Evolutionary conservation across 257 asterid genomes (phyloP).

Genomic region (Salvia hispanica): DNA sequence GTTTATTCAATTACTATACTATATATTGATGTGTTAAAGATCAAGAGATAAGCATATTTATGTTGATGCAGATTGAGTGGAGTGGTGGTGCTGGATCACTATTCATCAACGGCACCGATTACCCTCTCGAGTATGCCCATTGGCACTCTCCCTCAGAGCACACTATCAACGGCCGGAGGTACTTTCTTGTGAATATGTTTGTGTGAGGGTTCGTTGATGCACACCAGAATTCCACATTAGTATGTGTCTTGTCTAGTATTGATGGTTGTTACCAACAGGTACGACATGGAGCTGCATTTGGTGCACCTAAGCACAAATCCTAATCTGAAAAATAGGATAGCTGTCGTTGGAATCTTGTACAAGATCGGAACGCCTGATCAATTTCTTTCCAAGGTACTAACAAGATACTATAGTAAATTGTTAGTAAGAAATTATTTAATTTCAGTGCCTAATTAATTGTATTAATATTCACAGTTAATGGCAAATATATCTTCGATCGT

Average conservation of each 20-base stretch:
- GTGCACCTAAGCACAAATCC: slow-evolving; percentile 54
- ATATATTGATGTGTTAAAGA: not conserved
- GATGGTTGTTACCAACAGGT: slow-evolving; percentile 35
- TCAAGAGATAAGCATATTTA: too few species aligned
- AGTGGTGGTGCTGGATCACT: slow-evolving; percentile 60
- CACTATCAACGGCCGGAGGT: slow-evolving; percentile 65
- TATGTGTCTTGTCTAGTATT: not conserved
- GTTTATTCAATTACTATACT: not conserved
- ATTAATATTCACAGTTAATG: slow-evolving; percentile 39
- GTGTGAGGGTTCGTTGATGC: too few species aligned
- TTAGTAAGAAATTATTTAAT: not conserved
- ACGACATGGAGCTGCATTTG: slow-evolving; percentile 69
- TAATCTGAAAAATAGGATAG: slow-evolving; percentile 37
- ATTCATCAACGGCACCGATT: slow-evolving; percentile 43
- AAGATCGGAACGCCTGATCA: slow-evolving; percentile 61
- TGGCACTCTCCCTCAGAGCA: slow-evolving; percentile 92
- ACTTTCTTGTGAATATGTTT: too few species aligned
- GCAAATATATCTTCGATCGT: slow-evolving; percentile 38
- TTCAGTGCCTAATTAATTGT: not conserved
- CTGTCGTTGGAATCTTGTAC: slow-evolving; percentile 60
- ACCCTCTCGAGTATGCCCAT: slow-evolving; percentile 54
- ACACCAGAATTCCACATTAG: too few species aligned
- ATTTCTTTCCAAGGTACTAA: slow-evolving; percentile 57
- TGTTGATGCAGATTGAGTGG: slow-evolving; percentile 51
- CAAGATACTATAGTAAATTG: not conserved